These are phyloP conservation scores for Corynascus novoguineensis DNA, from an alignment of 495 filamentous ascomycete species.

Conservation along the genomic window DNA sequence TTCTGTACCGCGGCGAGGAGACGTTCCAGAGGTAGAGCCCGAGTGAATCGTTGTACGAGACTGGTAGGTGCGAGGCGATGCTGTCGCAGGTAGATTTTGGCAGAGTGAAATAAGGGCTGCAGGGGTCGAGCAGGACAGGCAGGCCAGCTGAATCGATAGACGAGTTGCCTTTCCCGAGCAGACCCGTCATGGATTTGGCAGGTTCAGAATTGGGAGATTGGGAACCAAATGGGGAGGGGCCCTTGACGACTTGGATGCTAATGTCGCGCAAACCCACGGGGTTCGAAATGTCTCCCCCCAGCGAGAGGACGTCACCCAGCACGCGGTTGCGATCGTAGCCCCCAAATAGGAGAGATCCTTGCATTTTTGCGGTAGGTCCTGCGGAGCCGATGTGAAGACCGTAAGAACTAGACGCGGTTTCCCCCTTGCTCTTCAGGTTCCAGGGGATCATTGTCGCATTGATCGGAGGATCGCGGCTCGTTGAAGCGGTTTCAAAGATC, in stretches of 20 bases:
- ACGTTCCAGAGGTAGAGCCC: slow-evolving; percentile 12
- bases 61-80: slow-evolving; percentile 8
- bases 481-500: background rate
- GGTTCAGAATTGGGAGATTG: background rate
- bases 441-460: slow-evolving; percentile 8
- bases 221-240: slow-evolving; percentile 1
- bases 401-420: background rate
- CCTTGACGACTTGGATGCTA: background rate
- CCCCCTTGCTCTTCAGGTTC: background rate
- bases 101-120: slow-evolving; percentile 7
- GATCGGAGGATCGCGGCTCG: background rate
- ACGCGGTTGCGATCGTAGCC: slow-evolving; percentile 12
- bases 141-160: background rate
- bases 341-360: slow-evolving; percentile 4
- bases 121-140: slow-evolving; percentile 2
- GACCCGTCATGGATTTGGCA: background rate
- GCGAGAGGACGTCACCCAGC: background rate
- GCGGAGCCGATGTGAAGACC: slow-evolving; percentile 2
- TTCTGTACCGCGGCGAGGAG: background rate
- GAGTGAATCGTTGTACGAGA: background rate
- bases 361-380: background rate
- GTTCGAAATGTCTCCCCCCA: background rate
- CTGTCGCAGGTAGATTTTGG: slow-evolving; percentile 3
- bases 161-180: background rate
- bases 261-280: background rate